These are phyloP conservation scores for Chaetoceros muelleri DNA, from an alignment of 108 stramenopile species.

Conservation along the genomic window DNA sequence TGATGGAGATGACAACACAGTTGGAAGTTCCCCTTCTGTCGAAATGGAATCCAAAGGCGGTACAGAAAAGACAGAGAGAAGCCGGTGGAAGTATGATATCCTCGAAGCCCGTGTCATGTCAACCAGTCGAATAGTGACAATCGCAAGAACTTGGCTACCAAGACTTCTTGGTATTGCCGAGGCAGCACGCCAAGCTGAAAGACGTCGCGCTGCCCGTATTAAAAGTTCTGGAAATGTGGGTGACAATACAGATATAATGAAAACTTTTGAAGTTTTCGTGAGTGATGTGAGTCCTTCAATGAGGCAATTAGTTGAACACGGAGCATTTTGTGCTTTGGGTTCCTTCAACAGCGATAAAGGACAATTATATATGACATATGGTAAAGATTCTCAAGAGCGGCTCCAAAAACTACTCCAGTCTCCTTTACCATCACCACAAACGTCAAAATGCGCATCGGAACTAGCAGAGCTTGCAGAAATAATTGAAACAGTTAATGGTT, in stretches of 20 bases:
- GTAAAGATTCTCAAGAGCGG: constrained; percentile 49
- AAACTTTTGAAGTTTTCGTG: constrained; percentile 58
- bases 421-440: constrained; percentile 71
- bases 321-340: constrained; percentile 71
- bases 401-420: constrained; percentile 51
- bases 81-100: constrained; percentile 82
- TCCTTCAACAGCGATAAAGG: constrained; percentile 46
- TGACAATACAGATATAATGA: constrained; percentile 16
- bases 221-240: constrained; percentile 5
- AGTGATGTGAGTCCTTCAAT: constrained; percentile 55
- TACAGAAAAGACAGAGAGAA: constrained; percentile 24
- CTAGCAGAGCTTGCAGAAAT: constrained; percentile 66
- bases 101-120: constrained; percentile 67
- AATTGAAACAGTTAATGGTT: constrained; percentile 23
- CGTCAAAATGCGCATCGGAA: constrained; percentile 69
- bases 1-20: constrained; percentile 4
- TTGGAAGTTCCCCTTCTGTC: constrained; percentile 5
- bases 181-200: constrained; percentile 75
- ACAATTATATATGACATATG: constrained; percentile 66
- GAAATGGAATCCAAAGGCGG: constrained; percentile 10
- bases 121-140: constrained; percentile 52
- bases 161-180: constrained; percentile 61
- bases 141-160: constrained; percentile 66
- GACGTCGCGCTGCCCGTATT: constrained; percentile 53
- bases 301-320: constrained; percentile 57